Evolutionary conservation across 495 filamentous ascomycete species (phyloP).

Genomic region (Tuber microsphaerosporum): DNA sequence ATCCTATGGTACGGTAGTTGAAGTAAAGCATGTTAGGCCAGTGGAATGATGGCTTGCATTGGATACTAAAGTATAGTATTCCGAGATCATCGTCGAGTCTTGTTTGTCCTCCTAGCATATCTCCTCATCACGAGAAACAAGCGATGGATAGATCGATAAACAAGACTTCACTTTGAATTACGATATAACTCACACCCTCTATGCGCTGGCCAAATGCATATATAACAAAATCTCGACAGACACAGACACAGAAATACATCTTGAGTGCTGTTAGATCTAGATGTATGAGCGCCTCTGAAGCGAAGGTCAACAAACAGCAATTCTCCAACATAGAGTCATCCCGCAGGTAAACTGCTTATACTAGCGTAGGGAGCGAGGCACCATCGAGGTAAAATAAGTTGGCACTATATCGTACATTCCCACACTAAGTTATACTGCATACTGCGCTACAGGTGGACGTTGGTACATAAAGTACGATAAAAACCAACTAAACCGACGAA

Average conservation of each 20-base stretch:
- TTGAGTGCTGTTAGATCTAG: background rate
- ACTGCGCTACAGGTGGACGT: background rate
- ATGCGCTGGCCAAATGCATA: background rate
- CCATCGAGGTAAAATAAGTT: background rate
- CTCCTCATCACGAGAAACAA: background rate
- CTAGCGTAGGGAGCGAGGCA: background rate
- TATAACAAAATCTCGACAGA: background rate
- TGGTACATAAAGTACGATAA: background rate
- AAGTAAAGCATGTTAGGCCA: background rate
- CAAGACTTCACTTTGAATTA: background rate
- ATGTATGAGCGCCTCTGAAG: no score
- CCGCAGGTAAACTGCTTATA: background rate
- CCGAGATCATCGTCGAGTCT: background rate
- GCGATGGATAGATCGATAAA: background rate
- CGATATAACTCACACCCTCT: background rate
- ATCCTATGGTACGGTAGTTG: background rate
- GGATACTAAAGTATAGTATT: background rate
- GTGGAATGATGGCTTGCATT: background rate
- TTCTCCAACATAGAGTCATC: background rate
- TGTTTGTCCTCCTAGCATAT: background rate
- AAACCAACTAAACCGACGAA: background rate
- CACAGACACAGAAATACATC: background rate
- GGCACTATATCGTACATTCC: background rate
- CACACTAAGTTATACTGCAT: background rate
- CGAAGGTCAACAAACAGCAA: background rate